Evolutionary conservation across 352 stramenopile species (phyloP), one percentile per base, ranked within the genome.

Genomic region (Phytophthora citricola): DNA sequence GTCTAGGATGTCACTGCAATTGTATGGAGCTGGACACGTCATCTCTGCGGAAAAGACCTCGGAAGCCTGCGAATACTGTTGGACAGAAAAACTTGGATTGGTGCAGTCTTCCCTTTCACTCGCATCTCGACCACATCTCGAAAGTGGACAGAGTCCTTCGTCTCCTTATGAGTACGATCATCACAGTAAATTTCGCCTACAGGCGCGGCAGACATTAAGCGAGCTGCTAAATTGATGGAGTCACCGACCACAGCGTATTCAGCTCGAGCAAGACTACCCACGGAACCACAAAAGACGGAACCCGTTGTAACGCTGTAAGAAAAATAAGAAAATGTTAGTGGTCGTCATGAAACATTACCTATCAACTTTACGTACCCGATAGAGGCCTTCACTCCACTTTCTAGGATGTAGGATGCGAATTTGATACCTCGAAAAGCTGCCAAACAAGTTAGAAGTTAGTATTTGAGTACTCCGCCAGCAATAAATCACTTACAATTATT

Each of bases 181-280:
- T 96, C 89, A 29, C 87, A 95, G 12, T 93, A 61, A n/a, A 94
- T 90, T 47, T 87, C 76, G 0, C 84, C 85, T 0, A 75, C 68
- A 4, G 54, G 50, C 0, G 87, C 86, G 1, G 86, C 70, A 0
- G 80, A 75, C 89, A 96, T 96, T 12, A 96, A 67, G 5, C 89
- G 74, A 20, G 87, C 86, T 7, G 87, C 81, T 9, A 96, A 45
- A 55, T 96, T 95, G 54, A 96, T 93, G 1, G 90, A 83, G 38
- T 96, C 85, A 2, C 89, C 89, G 15, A 96, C 85, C 4, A 94
- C 86, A 0, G 87, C 89, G 32, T 93, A 96, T 43, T 96, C 89
- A 17, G 83, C 83, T 8, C 89, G 79, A 36, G 81, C 72, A 22
- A 69, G 68, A 46, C 81, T 94, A 5, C 87, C 88, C 22, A 96